Evolutionary conservation across 1,284 basidiomycete genomes (phyloP).

Genomic region (Polyporus tsugae): DNA sequence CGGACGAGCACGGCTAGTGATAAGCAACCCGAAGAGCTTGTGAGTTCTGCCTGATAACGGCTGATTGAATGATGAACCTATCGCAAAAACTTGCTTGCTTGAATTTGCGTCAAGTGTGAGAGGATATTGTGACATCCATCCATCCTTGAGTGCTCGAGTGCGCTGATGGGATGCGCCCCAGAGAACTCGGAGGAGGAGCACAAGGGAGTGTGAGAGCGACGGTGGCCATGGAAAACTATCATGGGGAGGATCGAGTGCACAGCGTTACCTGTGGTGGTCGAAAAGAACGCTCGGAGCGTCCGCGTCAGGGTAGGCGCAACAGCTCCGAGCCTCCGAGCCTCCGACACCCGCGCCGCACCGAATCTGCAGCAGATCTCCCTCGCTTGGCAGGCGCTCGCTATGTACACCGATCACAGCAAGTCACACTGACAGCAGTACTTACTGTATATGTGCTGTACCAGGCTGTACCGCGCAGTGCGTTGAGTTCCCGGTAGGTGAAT

Average conservation of each 20-base stretch:
- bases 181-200: background rate
- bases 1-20: background rate
- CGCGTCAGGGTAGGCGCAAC: too few species aligned
- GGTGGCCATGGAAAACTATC: background rate
- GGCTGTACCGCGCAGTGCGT: too few species aligned
- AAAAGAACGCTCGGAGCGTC: background rate
- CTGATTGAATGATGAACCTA: background rate
- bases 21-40: background rate
- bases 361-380: too few species aligned
- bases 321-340: too few species aligned
- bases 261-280: background rate
- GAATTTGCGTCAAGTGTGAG: background rate
- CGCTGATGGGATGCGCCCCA: background rate
- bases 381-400: too few species aligned
- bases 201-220: background rate
- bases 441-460: too few species aligned
- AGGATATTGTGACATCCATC: background rate
- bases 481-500: too few species aligned
- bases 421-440: too few species aligned
- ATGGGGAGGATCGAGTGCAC: background rate
- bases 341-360: too few species aligned
- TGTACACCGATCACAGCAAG: too few species aligned
- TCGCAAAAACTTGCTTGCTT: background rate
- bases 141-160: background rate
- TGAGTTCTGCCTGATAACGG: background rate